Evolutionary conservation across 2,329 filamentous ascomycete genomes (phyloP).

Genomic region (Epichloe coenophiala): DNA sequence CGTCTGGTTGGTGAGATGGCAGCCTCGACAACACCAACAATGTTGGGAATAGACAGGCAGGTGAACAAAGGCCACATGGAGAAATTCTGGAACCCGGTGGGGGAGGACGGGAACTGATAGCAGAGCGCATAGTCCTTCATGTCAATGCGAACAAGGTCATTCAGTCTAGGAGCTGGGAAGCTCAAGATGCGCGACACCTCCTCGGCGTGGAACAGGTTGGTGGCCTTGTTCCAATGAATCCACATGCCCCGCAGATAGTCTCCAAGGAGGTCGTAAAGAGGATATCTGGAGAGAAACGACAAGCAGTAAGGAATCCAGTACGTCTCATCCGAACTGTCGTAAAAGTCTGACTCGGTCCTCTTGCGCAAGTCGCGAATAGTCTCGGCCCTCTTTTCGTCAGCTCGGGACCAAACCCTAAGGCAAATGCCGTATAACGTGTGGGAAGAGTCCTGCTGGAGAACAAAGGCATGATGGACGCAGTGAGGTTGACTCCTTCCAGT

Average conservation of each 20-base stretch:
- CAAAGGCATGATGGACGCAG: slow-evolving; percentile 94
- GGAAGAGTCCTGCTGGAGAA: slow-evolving; percentile 94
- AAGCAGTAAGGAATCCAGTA: slow-evolving; percentile 99
- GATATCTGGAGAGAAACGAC: slow-evolving; percentile 92
- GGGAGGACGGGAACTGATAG: slow-evolving; percentile 98
- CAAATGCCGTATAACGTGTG: slow-evolving; percentile 99
- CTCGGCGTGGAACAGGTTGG: slow-evolving; percentile 96
- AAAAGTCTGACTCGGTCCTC: slow-evolving; percentile 89
- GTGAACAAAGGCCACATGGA: slow-evolving; percentile 98
- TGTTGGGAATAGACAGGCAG: slow-evolving; percentile 93
- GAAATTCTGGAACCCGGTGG: slow-evolving; percentile 97
- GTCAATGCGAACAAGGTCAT: slow-evolving; percentile 94
- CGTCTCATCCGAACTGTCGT: slow-evolving; percentile 86
- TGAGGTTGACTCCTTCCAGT: slow-evolving; percentile 93
- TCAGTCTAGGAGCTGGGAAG: slow-evolving; percentile 89
- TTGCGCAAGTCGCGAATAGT: slow-evolving; percentile 92
- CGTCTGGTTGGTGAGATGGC: slow-evolving; percentile 91
- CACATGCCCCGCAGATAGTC: slow-evolving; percentile 98
- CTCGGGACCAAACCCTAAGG: slow-evolving; percentile 91
- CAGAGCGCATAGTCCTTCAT: slow-evolving; percentile 99
- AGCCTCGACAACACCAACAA: slow-evolving; percentile 91
- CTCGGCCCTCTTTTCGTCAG: slow-evolving; percentile 95
- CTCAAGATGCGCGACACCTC: slow-evolving; percentile 96
- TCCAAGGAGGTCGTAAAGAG: slow-evolving; percentile 88
- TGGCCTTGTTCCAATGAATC: slow-evolving; percentile 99